phyloP scores from a whole-genome alignment of 441 rosid genomes.

The Gossypium schwendimanii region DNA sequence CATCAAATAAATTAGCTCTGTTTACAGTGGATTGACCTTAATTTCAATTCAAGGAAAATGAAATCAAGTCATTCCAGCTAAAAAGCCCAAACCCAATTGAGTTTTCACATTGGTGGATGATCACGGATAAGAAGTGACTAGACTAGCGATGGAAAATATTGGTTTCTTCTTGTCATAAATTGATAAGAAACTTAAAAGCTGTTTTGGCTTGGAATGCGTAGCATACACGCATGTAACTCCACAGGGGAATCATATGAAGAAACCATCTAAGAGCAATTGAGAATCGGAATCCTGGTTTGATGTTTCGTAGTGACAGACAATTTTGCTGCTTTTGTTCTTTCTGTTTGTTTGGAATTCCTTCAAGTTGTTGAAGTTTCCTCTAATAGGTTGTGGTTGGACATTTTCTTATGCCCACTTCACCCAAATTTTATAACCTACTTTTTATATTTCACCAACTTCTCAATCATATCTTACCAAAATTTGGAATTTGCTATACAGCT shows the following conservation, averaged over 20 bases:
- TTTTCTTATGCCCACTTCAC: neutral
- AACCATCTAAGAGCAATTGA: neutral
- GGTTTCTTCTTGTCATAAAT: neutral
- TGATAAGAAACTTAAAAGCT: neutral
- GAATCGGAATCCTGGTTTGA: neutral
- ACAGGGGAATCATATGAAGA: neutral
- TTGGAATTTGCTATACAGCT: neutral
- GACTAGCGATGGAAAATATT: no score
- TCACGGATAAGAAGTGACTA: neutral
- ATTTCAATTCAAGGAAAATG: neutral
- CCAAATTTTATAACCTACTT: neutral
- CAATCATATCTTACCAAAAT: neutral
- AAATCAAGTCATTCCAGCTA: neutral
- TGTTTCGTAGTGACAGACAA: neutral
- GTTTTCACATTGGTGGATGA: neutral
- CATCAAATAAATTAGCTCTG: neutral
- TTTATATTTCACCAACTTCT: neutral
- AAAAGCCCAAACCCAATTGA: neutral
- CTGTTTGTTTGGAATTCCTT: neutral
- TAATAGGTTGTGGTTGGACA: neutral
- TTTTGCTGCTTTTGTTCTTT: neutral
- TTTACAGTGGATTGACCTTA: neutral
- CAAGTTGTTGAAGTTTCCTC: conserved; percentile 1
- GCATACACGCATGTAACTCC: neutral
- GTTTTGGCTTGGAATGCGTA: neutral